Base-by-base conservation (phyloP, 2,329 filamentous ascomycete species). In the Sclerotinia subarctica region DNA sequence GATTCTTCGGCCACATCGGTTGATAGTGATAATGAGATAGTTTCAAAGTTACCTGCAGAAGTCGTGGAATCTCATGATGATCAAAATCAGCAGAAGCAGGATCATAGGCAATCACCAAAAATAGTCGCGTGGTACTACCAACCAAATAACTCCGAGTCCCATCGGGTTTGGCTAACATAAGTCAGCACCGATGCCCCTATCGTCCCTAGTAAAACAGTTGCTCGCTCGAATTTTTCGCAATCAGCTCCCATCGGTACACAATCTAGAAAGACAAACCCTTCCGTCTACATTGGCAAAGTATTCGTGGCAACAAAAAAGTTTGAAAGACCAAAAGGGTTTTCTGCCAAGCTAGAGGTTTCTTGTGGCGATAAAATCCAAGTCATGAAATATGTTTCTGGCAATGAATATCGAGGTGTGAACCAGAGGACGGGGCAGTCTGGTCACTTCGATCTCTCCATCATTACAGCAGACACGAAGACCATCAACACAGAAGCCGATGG, bases 311-410 rank as follows among this genome's bases (percentile, higher is more conserved):
- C 10, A 6, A 59, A 35, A 6, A 4, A 11, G 1, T 59, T 29
- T 21, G 1, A 57, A 38, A 19, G 5, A 10, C 32, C 17, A 21
- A 24, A 42, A 15, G 38, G 26, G 38, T 5, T 5, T 49, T 24
- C 15, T 21, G 21, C 19, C 5, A 69, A 64, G 35, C 58, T 74
- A 2, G 67, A 70, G 11, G 51, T 75, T 46, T 21, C 11, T 4
- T 44, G 63, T 15, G 73, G 74, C 1, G 73, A 76, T 35, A 49
- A 67, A 10, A 70, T 76, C 29, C 64, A 62, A 47, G 60, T 74
- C 15, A 21, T 59, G 2, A 73, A 73, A 38, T 67, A 68, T 47
- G 70, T 75, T 24, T 73, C 71, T n/a, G 70, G 72, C 7, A 70
- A 67, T 19, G 46, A 62, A 8, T 69, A 74, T 56, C 42, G n/a